phyloP scores from a whole-genome alignment of 2,329 filamentous ascomycete genomes.

The Septoria petroselini region DNA sequence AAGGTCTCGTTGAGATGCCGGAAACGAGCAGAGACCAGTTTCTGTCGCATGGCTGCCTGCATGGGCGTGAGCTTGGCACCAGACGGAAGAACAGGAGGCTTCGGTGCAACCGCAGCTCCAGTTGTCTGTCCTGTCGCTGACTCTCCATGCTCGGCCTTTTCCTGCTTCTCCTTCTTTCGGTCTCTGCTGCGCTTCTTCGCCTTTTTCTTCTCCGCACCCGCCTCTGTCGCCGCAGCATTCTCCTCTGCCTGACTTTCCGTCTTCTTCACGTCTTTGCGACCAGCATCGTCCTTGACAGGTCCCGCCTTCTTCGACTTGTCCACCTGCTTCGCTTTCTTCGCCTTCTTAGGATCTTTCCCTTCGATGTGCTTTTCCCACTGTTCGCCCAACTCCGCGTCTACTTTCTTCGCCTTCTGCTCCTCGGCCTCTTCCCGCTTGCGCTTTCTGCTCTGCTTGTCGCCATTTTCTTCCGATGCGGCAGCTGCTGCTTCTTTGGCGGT shows the following conservation, averaged over 20 bases:
- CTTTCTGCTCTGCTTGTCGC: constrained; percentile 50
- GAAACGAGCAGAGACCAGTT: constrained; percentile 92
- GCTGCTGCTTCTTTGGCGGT: constrained; percentile 22
- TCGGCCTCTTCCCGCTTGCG: constrained; percentile 35
- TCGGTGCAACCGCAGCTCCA: constrained; percentile 20
- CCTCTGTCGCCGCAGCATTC: constrained; percentile 2
- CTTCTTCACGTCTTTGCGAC: constrained; percentile 33
- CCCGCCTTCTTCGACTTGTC: constrained; percentile 18
- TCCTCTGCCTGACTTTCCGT: constrained; percentile 6
- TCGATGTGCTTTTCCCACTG: constrained; percentile 80
- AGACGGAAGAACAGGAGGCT: constrained; percentile 36
- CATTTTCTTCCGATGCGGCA: constrained; percentile 41
- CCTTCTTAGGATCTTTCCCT: constrained; percentile 50
- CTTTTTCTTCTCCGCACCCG: constrained; percentile 35
- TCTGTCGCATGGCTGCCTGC: constrained; percentile 90
- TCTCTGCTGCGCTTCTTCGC: constrained; percentile 30
- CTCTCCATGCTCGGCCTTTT: constrained; percentile 14
- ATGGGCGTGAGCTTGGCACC: constrained; percentile 76
- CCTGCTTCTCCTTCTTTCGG: constrained; percentile 36
- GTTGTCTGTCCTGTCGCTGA: constrained; percentile 1
- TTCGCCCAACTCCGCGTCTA: constrained; percentile 64
- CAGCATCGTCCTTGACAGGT: constrained; percentile 14
- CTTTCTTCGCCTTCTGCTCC: constrained; percentile 52
- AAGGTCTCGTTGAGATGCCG: constrained; percentile 95
- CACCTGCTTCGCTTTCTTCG: constrained; percentile 31